phyloP scores from a whole-genome alignment of 1,284 basidiomycete species.

The Austroboletus novae-zelandiae region DNA sequence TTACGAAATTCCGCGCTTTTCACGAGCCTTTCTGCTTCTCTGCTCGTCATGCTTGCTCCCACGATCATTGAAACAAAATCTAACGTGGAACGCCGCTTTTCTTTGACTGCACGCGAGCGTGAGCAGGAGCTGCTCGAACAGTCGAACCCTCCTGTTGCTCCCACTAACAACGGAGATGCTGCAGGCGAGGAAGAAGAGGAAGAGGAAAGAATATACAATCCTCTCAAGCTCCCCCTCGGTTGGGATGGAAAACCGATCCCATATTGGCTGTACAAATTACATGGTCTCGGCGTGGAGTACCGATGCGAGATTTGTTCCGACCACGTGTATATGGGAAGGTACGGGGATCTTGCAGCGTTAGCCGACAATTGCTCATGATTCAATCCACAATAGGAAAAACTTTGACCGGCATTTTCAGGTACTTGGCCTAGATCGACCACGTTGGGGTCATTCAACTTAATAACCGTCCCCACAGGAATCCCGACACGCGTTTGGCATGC shows the following conservation, averaged over 20 bases:
- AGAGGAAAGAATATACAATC: conserved; percentile 95
- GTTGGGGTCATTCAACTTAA: conserved; percentile 9
- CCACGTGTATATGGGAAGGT: conserved; percentile 93
- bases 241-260: conserved; percentile 99
- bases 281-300: conserved; percentile 97
- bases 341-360: conserved; percentile 23
- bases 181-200: conserved; percentile 86
- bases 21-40: conserved; percentile 67
- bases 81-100: conserved; percentile 95
- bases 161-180: conserved; percentile 44
- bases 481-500: conserved; percentile 97
- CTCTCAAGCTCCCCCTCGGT: conserved; percentile 93
- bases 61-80: conserved; percentile 86
- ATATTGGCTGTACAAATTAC: conserved; percentile 98
- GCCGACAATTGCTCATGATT: conserved; percentile 11
- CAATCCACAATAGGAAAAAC: conserved; percentile 67
- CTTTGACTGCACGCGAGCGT: conserved; percentile 93
- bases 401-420: conserved; percentile 92
- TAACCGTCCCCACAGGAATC: conserved; percentile 64
- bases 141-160: conserved; percentile 64
- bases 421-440: conserved; percentile 10
- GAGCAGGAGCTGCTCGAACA: conserved; percentile 92
- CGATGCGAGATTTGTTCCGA: conserved; percentile 98
- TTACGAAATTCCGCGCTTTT: conserved; percentile 69
- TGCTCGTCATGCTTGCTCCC: conserved; percentile 66